Conservation (phyloP, 257 asterid species). For the Coffea eugenioides region DNA sequence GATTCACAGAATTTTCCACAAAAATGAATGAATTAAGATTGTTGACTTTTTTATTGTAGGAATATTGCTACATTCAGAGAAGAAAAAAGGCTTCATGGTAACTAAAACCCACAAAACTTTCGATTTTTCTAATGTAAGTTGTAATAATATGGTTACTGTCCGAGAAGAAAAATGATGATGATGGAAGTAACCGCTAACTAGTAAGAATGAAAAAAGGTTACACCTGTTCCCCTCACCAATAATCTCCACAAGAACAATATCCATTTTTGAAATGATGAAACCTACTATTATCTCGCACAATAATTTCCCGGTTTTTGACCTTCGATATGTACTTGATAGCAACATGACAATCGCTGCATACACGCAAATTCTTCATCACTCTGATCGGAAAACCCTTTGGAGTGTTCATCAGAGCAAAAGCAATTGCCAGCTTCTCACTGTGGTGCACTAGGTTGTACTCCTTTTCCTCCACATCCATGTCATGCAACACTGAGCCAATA, state of each 20-base stretch:
- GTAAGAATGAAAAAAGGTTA: not conserved
- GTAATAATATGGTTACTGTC: not conserved
- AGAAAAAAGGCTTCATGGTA: not conserved
- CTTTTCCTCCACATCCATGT: conserved; percentile 76
- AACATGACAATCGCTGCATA: conserved; percentile 74
- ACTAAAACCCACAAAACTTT: not conserved
- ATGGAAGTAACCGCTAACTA: not conserved
- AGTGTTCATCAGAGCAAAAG: conserved; percentile 71
- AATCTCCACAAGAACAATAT: conserved; percentile 78
- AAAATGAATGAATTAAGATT: not conserved
- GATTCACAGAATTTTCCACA: not conserved
- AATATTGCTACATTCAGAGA: not conserved
- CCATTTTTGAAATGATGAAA: conserved; percentile 83
- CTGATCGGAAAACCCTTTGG: conserved; percentile 54
- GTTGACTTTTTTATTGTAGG: not conserved
- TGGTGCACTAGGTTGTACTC: conserved; percentile 66
- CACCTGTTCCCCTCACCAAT: conserved; percentile 48
- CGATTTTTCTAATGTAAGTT: not conserved
- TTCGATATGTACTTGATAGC: conserved; percentile 63
- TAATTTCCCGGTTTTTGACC: conserved; percentile 55
- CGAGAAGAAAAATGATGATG: not conserved
- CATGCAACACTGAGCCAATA: conserved; percentile 58
- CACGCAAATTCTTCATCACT: conserved; percentile 86
- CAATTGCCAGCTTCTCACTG: conserved; percentile 79
- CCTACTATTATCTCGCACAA: conserved; percentile 67